These are phyloP conservation scores for Phalaenopsis aphrodite DNA, from an alignment of 106 monocot species.

Conservation along the genomic window DNA sequence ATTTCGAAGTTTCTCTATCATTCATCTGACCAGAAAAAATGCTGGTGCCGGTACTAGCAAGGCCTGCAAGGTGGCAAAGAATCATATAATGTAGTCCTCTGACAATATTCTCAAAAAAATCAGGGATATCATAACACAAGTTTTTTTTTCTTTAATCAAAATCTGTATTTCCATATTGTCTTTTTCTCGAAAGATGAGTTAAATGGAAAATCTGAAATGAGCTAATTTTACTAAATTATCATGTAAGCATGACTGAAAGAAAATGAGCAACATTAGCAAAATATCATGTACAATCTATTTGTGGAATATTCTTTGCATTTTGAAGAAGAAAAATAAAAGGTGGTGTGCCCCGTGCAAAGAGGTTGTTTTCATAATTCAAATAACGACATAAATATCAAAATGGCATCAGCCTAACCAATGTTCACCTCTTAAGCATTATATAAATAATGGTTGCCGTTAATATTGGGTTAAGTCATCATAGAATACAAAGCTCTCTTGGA, in stretches of 20 bases:
- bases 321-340: background rate
- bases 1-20: slow-evolving; percentile 13
- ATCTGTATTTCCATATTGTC: background rate
- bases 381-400: too few relatives aligned
- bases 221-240: background rate
- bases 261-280: background rate
- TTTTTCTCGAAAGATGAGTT: background rate
- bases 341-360: too few relatives aligned
- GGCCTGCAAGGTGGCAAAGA: slow-evolving; percentile 16
- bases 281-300: background rate
- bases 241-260: background rate
- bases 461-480: too few relatives aligned
- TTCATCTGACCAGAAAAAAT: slow-evolving; percentile 28
- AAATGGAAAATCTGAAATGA: background rate
- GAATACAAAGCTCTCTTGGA: too few relatives aligned
- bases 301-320: background rate
- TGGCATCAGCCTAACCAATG: too few relatives aligned
- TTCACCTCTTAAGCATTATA: too few relatives aligned
- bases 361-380: too few relatives aligned
- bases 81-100: background rate
- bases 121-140: background rate
- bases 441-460: too few relatives aligned
- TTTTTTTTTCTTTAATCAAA: background rate
- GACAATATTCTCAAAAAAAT: background rate
- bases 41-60: slow-evolving; percentile 8